Conservation (phyloP, 1,284 basidiomycete species). For the Sanguinoderma infundibulare region DNA sequence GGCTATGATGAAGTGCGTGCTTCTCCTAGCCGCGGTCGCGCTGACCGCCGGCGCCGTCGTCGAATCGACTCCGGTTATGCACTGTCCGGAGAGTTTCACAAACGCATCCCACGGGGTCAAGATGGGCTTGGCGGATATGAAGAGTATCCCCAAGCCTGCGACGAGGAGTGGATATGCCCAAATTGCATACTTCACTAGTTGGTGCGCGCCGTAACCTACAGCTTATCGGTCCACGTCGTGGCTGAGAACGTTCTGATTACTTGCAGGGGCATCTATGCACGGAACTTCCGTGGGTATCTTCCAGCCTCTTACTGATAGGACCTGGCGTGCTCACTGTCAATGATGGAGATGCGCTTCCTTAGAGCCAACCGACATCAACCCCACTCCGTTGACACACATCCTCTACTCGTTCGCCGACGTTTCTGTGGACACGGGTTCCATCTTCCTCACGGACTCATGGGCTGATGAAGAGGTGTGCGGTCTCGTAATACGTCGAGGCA, state of each 20-base stretch:
- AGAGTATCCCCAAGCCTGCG: slow-evolving; percentile 51
- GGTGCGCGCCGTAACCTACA: slow-evolving; percentile 39
- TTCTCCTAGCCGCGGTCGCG: slow-evolving; percentile 24
- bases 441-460: slow-evolving; percentile 79
- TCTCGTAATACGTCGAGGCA: not conserved
- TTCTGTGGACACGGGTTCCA: slow-evolving; percentile 65
- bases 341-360: slow-evolving; percentile 30
- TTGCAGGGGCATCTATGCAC: slow-evolving; percentile 78
- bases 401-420: slow-evolving; percentile 89
- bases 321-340: not conserved
- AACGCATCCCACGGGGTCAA: slow-evolving; percentile 42
- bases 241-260: slow-evolving; percentile 19
- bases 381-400: slow-evolving; percentile 70
- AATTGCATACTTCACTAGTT: slow-evolving; percentile 72
- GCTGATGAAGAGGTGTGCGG: slow-evolving; percentile 75
- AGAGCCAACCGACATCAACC: slow-evolving; percentile 65
- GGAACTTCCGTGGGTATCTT: slow-evolving; percentile 68
- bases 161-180: slow-evolving; percentile 48
- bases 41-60: slow-evolving; percentile 30
- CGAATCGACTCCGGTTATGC: slow-evolving; percentile 60
- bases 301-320: not conserved
- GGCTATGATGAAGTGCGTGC: slow-evolving; percentile 21
- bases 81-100: slow-evolving; percentile 54
- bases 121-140: slow-evolving; percentile 40
- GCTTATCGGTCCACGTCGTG: not conserved